Evolutionary conservation across 331 rosid species (phyloP).

Genomic region (Rhamnella rubrinervis): DNA sequence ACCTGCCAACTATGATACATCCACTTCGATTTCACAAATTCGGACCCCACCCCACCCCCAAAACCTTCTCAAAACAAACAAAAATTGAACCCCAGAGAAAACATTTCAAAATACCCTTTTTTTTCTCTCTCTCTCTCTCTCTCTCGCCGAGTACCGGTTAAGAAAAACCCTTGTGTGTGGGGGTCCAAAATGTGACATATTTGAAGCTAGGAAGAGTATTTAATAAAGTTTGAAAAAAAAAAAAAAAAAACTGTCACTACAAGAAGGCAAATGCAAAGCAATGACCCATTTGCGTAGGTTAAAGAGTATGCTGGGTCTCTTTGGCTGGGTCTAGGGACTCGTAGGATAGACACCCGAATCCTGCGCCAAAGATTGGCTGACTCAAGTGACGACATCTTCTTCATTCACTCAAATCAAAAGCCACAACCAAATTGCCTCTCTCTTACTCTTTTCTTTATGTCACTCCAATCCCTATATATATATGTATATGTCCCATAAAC

Average conservation of each 20-base stretch:
- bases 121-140: background rate
- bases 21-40: slow-evolving; percentile 41
- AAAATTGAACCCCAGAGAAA: slow-evolving; percentile 1
- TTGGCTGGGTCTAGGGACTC: slow-evolving; percentile 23
- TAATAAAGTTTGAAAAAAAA: slow-evolving; percentile 1
- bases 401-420: slow-evolving; percentile 17
- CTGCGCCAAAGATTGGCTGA: slow-evolving; percentile 79
- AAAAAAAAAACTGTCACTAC: background rate
- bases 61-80: background rate
- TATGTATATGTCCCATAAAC: background rate
- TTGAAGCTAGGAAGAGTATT: background rate
- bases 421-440: background rate
- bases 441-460: background rate
- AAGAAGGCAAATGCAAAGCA: too few species aligned
- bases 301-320: slow-evolving; percentile 27
- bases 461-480: background rate
- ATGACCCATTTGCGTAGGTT: slow-evolving; percentile 20
- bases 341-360: slow-evolving; percentile 66
- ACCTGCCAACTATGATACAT: slow-evolving; percentile 30
- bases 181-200: slow-evolving; percentile 5
- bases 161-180: background rate
- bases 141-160: slow-evolving; percentile 29
- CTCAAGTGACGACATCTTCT: slow-evolving; percentile 51
- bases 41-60: slow-evolving; percentile 30
- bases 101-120: background rate